phyloP scores from a whole-genome alignment of 2,329 filamentous ascomycete species.

The Aureobasidium mangrovei region DNA sequence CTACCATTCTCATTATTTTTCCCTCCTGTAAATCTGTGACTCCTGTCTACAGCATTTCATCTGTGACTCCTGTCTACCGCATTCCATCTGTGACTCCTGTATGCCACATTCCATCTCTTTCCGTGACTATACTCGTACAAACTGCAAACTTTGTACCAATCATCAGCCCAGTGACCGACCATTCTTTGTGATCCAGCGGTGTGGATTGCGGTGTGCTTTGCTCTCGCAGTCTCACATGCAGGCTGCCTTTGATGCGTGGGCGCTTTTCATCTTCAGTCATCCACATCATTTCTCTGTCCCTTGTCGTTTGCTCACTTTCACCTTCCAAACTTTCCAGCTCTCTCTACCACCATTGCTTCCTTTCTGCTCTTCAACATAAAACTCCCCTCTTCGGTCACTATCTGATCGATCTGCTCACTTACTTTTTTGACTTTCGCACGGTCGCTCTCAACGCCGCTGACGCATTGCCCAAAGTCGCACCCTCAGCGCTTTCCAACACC shows the following conservation, averaged over 20 bases:
- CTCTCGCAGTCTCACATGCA: background rate
- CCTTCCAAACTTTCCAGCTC: background rate
- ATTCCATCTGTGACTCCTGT: no score
- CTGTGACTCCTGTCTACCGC: no score
- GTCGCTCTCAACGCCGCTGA: constrained; percentile 9
- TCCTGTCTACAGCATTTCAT: no score
- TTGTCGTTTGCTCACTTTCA: background rate
- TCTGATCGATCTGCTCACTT: constrained; percentile 1
- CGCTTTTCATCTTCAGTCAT: background rate
- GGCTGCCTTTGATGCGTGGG: background rate
- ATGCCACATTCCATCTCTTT: no score
- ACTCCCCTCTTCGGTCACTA: background rate
- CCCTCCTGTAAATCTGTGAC: background rate
- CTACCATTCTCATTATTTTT: background rate
- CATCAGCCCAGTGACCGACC: no score
- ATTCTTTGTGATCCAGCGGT: background rate
- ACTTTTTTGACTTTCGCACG: constrained; percentile 11
- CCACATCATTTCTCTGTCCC: background rate
- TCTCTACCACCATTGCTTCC: background rate
- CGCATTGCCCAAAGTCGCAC: constrained; percentile 13
- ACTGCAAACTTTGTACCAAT: no score
- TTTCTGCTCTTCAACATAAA: background rate
- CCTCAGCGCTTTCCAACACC: constrained; percentile 2
- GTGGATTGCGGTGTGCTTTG: background rate
- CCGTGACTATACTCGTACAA: no score